Evolutionary conservation across 2,329 filamentous ascomycete species (phyloP).

Genomic region (Penicillium digitatum): DNA sequence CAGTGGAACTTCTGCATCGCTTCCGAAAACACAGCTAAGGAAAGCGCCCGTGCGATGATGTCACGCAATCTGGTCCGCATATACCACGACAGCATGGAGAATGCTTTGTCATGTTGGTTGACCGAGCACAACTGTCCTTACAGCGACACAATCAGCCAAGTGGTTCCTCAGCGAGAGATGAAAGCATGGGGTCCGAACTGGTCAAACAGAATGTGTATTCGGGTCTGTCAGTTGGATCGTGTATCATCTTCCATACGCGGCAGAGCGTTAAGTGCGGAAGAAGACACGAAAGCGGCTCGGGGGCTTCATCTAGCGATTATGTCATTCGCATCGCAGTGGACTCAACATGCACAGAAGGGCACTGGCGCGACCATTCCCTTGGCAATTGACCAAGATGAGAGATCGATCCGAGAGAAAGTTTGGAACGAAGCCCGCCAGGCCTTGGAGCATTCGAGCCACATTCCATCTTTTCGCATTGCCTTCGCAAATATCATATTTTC

Average conservation of each 20-base stretch:
- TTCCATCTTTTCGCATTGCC: slow-evolving; percentile 46
- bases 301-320: slow-evolving; percentile 44
- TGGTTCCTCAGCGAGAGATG: slow-evolving; percentile 12
- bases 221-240: slow-evolving; percentile 43
- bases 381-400: slow-evolving; percentile 30
- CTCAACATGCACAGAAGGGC: slow-evolving; percentile 19
- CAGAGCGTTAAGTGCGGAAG: slow-evolving; percentile 33
- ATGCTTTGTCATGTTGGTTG: slow-evolving; percentile 44
- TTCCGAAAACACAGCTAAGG: slow-evolving; percentile 30
- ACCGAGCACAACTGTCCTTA: slow-evolving; percentile 47
- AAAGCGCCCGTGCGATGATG: slow-evolving; percentile 37
- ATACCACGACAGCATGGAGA: slow-evolving; percentile 46
- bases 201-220: slow-evolving; percentile 44
- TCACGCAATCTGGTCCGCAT: slow-evolving; percentile 41
- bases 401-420: slow-evolving; percentile 37
- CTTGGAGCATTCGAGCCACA: slow-evolving; percentile 36
- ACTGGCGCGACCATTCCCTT: slow-evolving; percentile 5
- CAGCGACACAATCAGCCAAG: slow-evolving; percentile 23
- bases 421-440: slow-evolving; percentile 45
- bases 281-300: slow-evolving; percentile 39
- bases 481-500: slow-evolving; percentile 48
- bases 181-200: slow-evolving; percentile 39
- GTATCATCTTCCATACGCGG: slow-evolving; percentile 37
- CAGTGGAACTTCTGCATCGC: slow-evolving; percentile 2
- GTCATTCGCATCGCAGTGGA: slow-evolving; percentile 46